These are phyloP conservation scores for Harrya chromipes DNA, from an alignment of 768 basidiomycete species.

Conservation along the genomic window DNA sequence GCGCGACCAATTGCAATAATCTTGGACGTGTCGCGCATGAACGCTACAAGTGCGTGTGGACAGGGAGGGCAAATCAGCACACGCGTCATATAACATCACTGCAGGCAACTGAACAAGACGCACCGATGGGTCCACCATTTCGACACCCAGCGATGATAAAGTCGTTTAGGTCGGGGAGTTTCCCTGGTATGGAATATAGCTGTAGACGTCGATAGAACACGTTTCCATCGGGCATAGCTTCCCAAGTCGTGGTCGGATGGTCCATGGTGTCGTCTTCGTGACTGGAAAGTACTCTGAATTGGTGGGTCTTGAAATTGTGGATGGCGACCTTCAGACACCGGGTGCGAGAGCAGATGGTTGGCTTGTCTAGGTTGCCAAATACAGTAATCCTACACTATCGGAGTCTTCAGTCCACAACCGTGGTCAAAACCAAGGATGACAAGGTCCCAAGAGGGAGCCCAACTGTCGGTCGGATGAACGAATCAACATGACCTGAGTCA, in stretches of 20 bases:
- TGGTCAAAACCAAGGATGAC: no score
- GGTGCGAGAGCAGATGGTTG: no score
- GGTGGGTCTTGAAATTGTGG: no score
- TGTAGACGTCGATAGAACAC: conserved; percentile 88
- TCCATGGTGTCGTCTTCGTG: conserved; percentile 22
- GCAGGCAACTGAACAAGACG: conserved; percentile 10
- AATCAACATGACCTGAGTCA: no score
- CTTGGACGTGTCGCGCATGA: conserved; percentile 84
- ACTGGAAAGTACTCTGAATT: no score
- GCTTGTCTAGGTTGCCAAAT: no score
- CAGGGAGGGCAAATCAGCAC: background rate
- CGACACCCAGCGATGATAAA: conserved; percentile 78
- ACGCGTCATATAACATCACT: background rate
- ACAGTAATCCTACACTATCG: no score
- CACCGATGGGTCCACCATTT: conserved; percentile 89
- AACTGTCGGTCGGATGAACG: no score
- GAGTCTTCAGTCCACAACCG: no score
- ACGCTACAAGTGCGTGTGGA: conserved; percentile 44
- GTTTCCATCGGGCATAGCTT: conserved; percentile 82
- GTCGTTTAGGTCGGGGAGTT: conserved; percentile 74
- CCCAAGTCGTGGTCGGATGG: conserved; percentile 84
- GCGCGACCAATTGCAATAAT: conserved; percentile 66
- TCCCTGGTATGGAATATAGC: conserved; percentile 78
- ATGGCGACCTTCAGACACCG: no score
- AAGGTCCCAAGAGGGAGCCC: no score